These are phyloP conservation scores for Saururus chinensis DNA, from an alignment of 164 flowering plant genomes.

Conservation along the genomic window DNA sequence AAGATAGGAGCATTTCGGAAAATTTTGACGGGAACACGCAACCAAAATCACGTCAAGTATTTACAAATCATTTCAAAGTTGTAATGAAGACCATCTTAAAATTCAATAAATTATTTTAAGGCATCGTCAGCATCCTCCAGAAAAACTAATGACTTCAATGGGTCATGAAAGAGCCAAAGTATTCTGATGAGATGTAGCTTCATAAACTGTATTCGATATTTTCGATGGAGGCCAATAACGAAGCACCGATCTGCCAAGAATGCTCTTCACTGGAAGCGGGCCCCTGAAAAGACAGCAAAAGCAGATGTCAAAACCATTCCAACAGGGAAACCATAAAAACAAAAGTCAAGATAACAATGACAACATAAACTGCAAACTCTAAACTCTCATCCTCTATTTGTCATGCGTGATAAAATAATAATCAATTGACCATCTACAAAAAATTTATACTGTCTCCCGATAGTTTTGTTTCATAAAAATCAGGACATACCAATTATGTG, in stretches of 20 bases:
- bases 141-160: background rate
- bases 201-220: constrained; percentile 39
- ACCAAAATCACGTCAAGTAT: too few relatives aligned
- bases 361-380: background rate
- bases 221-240: constrained; percentile 92
- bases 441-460: background rate
- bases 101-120: too few relatives aligned
- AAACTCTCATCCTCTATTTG: background rate
- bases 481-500: constrained; percentile 70
- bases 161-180: constrained; percentile 39
- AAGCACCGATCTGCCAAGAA: constrained; percentile 79
- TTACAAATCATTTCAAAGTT: too few relatives aligned
- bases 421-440: too few relatives aligned
- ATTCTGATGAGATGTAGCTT: constrained; percentile 15
- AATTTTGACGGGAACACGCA: background rate
- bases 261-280: constrained; percentile 79
- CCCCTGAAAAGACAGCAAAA: constrained; percentile 55
- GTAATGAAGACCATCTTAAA: background rate
- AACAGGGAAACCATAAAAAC: background rate
- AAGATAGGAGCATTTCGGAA: too few relatives aligned
- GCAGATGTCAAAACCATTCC: background rate
- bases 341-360: background rate
- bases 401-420: background rate
- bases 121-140: background rate
- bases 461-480: too few relatives aligned